These are phyloP conservation scores for Bimuria novae-zelandiae DNA, from an alignment of 2,329 filamentous ascomycete genomes.

Conservation along the genomic window DNA sequence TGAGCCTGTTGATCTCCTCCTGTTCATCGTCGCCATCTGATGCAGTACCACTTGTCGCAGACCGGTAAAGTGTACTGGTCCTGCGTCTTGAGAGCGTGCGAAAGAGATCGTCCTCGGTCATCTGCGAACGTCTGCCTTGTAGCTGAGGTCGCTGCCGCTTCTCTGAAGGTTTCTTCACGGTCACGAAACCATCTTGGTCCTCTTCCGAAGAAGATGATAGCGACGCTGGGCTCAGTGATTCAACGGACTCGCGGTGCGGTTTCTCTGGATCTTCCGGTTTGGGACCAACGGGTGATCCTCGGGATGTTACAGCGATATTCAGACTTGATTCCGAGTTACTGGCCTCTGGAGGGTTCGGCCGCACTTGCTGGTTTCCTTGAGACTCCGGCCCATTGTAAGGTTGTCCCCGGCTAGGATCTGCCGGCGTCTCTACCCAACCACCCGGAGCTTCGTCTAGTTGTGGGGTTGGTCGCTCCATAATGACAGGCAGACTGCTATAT, in stretches of 20 bases:
- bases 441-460: slow-evolving; percentile 39
- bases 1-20: slow-evolving; percentile 63
- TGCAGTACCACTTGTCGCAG: slow-evolving; percentile 29
- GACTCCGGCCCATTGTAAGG: slow-evolving; percentile 24
- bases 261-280: neutral
- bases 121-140: slow-evolving; percentile 27
- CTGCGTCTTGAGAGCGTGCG: slow-evolving; percentile 55
- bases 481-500: too few relatives aligned
- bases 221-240: slow-evolving; percentile 16
- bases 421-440: slow-evolving; percentile 43
- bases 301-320: slow-evolving; percentile 19
- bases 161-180: slow-evolving; percentile 25
- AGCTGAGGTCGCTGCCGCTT: slow-evolving; percentile 24
- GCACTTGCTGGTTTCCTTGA: slow-evolving; percentile 11
- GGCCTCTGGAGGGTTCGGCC: slow-evolving; percentile 9
- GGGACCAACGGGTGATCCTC: slow-evolving; percentile 1
- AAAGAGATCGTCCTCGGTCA: slow-evolving; percentile 60
- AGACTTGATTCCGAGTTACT: slow-evolving; percentile 11
- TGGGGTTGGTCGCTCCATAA: slow-evolving; percentile 42
- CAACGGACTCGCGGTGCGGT: slow-evolving; percentile 9
- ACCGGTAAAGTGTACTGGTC: slow-evolving; percentile 42
- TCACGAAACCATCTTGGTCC: slow-evolving; percentile 20
- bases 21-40: slow-evolving; percentile 42
- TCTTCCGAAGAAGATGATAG: slow-evolving; percentile 11
- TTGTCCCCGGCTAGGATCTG: slow-evolving; percentile 26